Evolutionary conservation across 768 basidiomycete species (phyloP).

Genomic region (Auricularia cornea): DNA sequence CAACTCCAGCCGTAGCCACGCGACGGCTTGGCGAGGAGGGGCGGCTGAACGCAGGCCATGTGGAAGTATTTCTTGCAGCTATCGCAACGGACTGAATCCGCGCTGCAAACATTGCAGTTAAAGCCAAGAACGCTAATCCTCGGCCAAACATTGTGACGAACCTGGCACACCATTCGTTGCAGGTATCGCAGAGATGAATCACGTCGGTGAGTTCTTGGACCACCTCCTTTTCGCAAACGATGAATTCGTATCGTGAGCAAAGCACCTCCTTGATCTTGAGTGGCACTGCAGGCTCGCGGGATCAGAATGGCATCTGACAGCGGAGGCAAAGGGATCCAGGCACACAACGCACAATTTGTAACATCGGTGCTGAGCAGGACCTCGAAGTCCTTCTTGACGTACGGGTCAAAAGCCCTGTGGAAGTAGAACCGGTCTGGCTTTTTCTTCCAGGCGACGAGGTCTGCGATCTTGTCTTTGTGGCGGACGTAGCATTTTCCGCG

Average conservation of each 20-base stretch:
- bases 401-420: constrained; percentile 90
- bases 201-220: constrained; percentile 83
- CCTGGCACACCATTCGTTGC: constrained; percentile 84
- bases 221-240: constrained; percentile 90
- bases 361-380: constrained; percentile 81
- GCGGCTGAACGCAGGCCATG: constrained; percentile 90
- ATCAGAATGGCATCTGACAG: constrained; percentile 8
- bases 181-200: constrained; percentile 78
- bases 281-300: constrained; percentile 46
- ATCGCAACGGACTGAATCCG: constrained; percentile 83
- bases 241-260: constrained; percentile 81
- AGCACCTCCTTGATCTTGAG: constrained; percentile 71
- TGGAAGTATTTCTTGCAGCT: constrained; percentile 92
- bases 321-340: constrained; percentile 6
- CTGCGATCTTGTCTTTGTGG: constrained; percentile 91
- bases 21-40: constrained; percentile 82
- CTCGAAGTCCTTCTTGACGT: constrained; percentile 97
- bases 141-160: constrained; percentile 30
- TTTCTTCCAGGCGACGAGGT: constrained; percentile 90
- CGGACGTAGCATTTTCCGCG: constrained; percentile 89
- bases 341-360: constrained; percentile 65
- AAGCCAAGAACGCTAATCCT: background rate
- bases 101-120: constrained; percentile 32
- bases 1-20: constrained; percentile 98
- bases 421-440: constrained; percentile 95